Conservation (phyloP, 495 filamentous ascomycete species). For the Friedmanniomyces endolithicus region DNA sequence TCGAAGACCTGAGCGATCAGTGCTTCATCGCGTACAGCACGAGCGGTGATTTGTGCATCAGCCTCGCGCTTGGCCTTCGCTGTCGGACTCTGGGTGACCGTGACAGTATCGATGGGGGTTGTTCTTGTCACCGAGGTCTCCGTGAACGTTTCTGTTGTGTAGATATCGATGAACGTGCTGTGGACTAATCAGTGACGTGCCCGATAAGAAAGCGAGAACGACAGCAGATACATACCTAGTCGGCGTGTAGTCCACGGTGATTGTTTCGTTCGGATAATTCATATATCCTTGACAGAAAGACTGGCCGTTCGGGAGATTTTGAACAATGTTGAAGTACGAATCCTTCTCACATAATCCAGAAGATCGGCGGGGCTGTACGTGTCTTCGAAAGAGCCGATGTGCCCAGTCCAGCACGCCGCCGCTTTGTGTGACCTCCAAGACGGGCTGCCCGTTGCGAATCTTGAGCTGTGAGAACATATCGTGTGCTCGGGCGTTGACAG, state of each 20-base stretch:
- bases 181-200: background rate
- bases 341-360: slow-evolving; percentile 7
- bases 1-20: background rate
- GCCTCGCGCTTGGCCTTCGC: slow-evolving; percentile 6
- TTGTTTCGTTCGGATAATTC: slow-evolving; percentile 10
- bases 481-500: slow-evolving; percentile 6
- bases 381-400: background rate
- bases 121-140: background rate
- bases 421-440: background rate
- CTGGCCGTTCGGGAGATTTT: background rate
- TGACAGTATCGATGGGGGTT: slow-evolving; percentile 9
- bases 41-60: background rate
- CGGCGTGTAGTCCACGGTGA: slow-evolving; percentile 17
- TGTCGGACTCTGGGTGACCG: background rate
- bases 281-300: slow-evolving; percentile 7
- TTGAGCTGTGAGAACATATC: background rate
- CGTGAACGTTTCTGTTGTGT: slow-evolving; percentile 5
- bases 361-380: background rate
- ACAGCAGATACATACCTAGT: slow-evolving; percentile 15
- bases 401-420: background rate
- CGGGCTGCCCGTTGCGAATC: background rate
- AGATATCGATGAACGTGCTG: slow-evolving; percentile 10
- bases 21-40: background rate
- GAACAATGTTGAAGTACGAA: background rate
- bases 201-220: background rate